These are phyloP conservation scores for Fusarium nelsonii DNA, from an alignment of 2,329 filamentous ascomycete genomes.

Conservation along the genomic window DNA sequence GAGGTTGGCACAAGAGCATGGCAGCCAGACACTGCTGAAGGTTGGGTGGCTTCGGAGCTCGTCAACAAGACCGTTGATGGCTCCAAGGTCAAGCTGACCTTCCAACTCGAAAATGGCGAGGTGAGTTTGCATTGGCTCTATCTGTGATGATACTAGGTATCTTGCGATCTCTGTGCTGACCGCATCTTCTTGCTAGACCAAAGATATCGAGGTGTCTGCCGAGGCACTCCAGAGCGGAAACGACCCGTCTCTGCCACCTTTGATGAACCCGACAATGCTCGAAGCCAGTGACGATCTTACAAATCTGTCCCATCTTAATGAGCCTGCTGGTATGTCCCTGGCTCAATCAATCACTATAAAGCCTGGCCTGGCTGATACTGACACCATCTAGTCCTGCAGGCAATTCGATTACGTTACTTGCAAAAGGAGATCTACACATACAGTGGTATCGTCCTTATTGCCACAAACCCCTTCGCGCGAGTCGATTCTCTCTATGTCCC, in stretches of 20 bases:
- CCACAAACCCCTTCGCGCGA: conserved; percentile 96
- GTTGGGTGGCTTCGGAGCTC: conserved; percentile 97
- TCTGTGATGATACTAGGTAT: background rate
- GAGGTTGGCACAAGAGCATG: conserved; percentile 97
- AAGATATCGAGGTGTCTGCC: conserved; percentile 80
- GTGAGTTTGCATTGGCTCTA: conserved; percentile 59
- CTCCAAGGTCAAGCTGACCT: conserved; percentile 87
- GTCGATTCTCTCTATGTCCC: conserved; percentile 98
- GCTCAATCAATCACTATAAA: background rate
- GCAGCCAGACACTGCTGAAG: conserved; percentile 96
- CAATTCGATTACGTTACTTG: conserved; percentile 94
- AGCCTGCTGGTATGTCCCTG: conserved; percentile 82
- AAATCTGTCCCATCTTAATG: conserved; percentile 96
- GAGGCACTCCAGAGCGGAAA: conserved; percentile 82
- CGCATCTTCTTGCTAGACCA: conserved; percentile 63
- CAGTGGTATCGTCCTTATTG: conserved; percentile 97
- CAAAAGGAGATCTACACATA: conserved; percentile 99
- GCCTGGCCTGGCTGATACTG: conserved; percentile 41
- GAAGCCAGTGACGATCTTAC: conserved; percentile 99
- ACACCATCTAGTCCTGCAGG: conserved; percentile 81
- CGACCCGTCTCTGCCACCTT: conserved; percentile 83
- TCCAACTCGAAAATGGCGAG: conserved; percentile 93
- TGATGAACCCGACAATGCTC: conserved; percentile 98
- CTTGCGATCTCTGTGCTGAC: conserved; percentile 21
- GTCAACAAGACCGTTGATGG: conserved; percentile 86